Evolutionary conservation across 73 alveolate species (phyloP).

Genomic region (Loxodes magnus): DNA sequence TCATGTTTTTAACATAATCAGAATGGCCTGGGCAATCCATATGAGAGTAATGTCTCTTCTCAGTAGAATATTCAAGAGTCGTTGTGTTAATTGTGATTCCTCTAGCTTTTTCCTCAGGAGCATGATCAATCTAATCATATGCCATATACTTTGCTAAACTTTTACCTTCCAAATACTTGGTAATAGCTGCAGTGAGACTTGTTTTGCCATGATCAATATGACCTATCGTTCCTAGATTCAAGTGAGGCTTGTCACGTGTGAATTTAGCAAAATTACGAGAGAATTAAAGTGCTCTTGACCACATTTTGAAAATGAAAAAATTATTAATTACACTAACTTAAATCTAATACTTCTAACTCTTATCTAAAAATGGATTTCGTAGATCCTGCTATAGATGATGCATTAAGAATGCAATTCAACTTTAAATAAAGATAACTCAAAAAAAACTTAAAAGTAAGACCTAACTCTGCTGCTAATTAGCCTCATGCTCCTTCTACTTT

Average conservation of each 20-base stretch:
- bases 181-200: constrained; percentile 89
- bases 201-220: constrained; percentile 97
- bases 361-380: too few species aligned
- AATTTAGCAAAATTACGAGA: constrained; percentile 78
- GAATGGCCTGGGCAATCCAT: constrained; percentile 97
- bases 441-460: too few species aligned
- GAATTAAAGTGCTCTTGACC: too few species aligned
- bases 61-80: constrained; percentile 82
- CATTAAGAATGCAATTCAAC: too few species aligned
- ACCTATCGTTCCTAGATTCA: constrained; percentile 90
- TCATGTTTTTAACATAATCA: constrained; percentile 93
- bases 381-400: too few species aligned
- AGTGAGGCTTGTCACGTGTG: constrained; percentile 80
- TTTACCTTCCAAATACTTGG: constrained; percentile 25
- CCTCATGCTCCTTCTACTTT: too few species aligned
- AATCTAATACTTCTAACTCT: too few species aligned
- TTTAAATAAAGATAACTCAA: too few species aligned
- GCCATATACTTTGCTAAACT: constrained; percentile 46
- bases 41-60: constrained; percentile 82
- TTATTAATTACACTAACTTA: too few species aligned
- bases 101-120: constrained; percentile 87
- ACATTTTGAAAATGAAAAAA: too few species aligned
- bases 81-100: constrained; percentile 95
- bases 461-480: too few species aligned
- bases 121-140: constrained; percentile 67